Percentiles rank a stretch among this genome's conserved stretches.
Conservation (phyloP, 139 green algal species). For the Chlorella sp. region DNA sequence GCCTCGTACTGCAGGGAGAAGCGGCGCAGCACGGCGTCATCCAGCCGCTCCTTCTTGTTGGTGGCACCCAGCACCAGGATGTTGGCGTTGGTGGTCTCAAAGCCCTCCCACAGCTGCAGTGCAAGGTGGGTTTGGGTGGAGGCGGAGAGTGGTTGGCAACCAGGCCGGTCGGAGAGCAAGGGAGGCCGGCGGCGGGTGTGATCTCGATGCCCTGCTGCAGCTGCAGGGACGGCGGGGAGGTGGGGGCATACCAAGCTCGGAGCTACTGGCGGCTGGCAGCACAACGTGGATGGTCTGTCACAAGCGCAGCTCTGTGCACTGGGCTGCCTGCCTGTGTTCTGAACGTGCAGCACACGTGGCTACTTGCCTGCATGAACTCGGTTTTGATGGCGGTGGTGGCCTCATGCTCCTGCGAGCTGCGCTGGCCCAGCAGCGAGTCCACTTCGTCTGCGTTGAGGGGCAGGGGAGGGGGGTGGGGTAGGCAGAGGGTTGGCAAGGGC, state of each 20-base stretch:
- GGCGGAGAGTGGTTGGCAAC: not conserved
- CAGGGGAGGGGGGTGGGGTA: not conserved
- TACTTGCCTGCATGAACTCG: constrained; percentile 93
- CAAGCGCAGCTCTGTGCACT: too few species aligned
- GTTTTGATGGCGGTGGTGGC: constrained; percentile 89
- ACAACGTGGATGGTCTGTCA: too few species aligned
- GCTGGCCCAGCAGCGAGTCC: constrained; percentile 91
- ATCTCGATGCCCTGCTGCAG: too few species aligned
- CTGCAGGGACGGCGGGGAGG: too few species aligned
- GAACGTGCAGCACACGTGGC: too few species aligned
- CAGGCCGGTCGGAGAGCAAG: too few species aligned
- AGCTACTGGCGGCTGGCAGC: too few species aligned
- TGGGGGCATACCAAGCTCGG: too few species aligned
- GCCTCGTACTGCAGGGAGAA: constrained; percentile 83
- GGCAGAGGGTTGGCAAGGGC: too few species aligned
- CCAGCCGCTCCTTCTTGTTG: constrained; percentile 82
- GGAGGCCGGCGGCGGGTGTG: too few species aligned
- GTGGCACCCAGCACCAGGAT: constrained; percentile 93
- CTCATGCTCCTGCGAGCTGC: constrained; percentile 88
- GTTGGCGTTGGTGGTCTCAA: constrained; percentile 69
- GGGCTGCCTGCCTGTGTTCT: too few species aligned
- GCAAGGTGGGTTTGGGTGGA: not conserved
- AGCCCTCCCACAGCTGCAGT: constrained; percentile 90
- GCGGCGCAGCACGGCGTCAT: constrained; percentile 78
- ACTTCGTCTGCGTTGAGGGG: constrained; percentile 84